Base-by-base conservation (phyloP, 2,329 filamentous ascomycete species). In the Drechslerella coelobrocha region DNA sequence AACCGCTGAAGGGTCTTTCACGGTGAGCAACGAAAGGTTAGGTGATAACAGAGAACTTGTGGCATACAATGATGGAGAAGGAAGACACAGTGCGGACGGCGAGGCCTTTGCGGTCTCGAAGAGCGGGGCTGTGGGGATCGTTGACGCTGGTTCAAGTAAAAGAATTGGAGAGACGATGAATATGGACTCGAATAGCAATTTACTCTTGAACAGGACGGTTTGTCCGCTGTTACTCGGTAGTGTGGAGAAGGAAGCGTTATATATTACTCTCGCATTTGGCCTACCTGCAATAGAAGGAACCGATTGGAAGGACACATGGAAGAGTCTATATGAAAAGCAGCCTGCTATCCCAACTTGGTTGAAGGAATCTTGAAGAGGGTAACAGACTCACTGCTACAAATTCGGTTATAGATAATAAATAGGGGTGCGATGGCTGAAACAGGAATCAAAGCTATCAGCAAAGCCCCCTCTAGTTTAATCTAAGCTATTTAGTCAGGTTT, bases 161-260 rank as follows among this genome's bases (percentile, higher is more conserved):
- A 81, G 88, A 19, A 79, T 78, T 59, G 89, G 89, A 2, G 86
- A 84, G 76, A 81, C 91, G 24, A 85, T 92, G 51, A 86, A 91
- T 63, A 88, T 89, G 9, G 90, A 92, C 77, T 89, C 89, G 5
- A 92, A 92, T 79, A 89, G 87, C 51, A 92, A 92, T 78, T 79
- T 92, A 31, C 82, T 91, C 1, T 87, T 91, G 79, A 86, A 86
- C 66, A 81, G 89, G 66, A 91, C 88, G 2, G 83, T 89, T 43
- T 84, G 92, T 74, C 90, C 90, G 23, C 87, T 87, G 27, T 78
- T 92, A 75, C 84, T 87, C 76, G 82, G 84, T 72, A 86, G 85
- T 24, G 77, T 92, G 34, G 80, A 80, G 57, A 81, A 82, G 74
- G 83, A 81, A 26, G 82, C 81, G 37, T 90, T 87, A 87, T 89